These are phyloP conservation scores for Sungouiozyma intestinalis DNA, from an alignment of 805 yeast genomes.

Conservation along the genomic window DNA sequence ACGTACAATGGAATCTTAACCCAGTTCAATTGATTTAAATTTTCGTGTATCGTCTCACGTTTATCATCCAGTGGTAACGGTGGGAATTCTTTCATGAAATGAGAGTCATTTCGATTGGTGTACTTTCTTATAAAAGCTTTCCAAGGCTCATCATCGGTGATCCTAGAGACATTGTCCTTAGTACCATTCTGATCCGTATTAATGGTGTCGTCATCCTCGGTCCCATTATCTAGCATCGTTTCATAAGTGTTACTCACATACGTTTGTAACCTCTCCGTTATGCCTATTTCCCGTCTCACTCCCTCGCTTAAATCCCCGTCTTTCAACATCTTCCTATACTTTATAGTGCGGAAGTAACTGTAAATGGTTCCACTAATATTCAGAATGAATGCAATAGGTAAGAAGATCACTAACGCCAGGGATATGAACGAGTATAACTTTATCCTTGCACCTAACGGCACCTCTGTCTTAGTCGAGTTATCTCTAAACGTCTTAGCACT, in stretches of 20 bases:
- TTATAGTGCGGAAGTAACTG: conserved; percentile 20
- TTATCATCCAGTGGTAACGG: conserved; percentile 30
- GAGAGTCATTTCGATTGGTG: conserved; percentile 11
- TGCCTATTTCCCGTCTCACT: conserved; percentile 15
- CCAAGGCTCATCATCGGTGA: conserved; percentile 8
- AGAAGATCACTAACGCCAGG: conserved; percentile 6
- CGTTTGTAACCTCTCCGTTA: conserved; percentile 17
- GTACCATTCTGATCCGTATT: not conserved
- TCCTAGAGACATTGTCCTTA: conserved; percentile 1
- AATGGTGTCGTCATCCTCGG: conserved; percentile 2
- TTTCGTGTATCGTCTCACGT: conserved; percentile 35
- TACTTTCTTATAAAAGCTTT: conserved; percentile 20
- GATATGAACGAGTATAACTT: not conserved
- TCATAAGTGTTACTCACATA: conserved; percentile 18
- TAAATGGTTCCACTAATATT: conserved; percentile 24
- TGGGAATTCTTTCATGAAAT: conserved; percentile 10
- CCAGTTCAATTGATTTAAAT: conserved; percentile 63
- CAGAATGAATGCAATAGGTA: conserved; percentile 21
- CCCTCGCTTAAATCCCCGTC: conserved; percentile 14
- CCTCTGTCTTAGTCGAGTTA: conserved; percentile 1
- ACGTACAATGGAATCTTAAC: conserved; percentile 64
- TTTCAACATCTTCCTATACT: conserved; percentile 16
- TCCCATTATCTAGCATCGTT: conserved; percentile 12
- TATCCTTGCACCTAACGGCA: not conserved
- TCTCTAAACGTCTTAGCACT: conserved; percentile 5